phyloP scores from a whole-genome alignment of 352 stramenopile species.

The Phytophthora lateralis region DNA sequence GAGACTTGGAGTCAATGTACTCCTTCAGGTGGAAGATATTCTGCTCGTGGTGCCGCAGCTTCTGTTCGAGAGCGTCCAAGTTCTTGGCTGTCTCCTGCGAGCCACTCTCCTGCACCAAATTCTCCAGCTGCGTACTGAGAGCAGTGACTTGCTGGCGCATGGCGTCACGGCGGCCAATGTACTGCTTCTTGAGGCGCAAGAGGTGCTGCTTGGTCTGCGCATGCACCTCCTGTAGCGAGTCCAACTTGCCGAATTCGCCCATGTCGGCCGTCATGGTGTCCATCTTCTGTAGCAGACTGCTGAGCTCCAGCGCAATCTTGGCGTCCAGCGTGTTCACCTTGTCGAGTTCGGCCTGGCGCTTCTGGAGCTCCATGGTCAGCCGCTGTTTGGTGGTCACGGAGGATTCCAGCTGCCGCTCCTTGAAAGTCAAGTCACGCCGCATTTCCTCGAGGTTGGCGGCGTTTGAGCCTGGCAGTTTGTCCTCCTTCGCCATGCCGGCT shows the following conservation, averaged over 20 bases:
- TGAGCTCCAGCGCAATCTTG: slow-evolving; percentile 87
- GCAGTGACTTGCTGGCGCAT: slow-evolving; percentile 87
- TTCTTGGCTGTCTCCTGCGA: slow-evolving; percentile 84
- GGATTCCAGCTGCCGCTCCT: slow-evolving; percentile 92
- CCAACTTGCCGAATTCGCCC: slow-evolving; percentile 88
- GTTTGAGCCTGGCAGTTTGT: slow-evolving; percentile 74
- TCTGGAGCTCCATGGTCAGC: slow-evolving; percentile 84
- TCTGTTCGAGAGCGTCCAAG: slow-evolving; percentile 87
- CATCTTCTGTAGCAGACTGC: slow-evolving; percentile 86
- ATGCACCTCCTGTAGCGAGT: slow-evolving; percentile 83
- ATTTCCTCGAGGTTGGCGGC: slow-evolving; percentile 85
- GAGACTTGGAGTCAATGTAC: slow-evolving; percentile 87
- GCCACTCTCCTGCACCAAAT: slow-evolving; percentile 70
- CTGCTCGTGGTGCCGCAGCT: slow-evolving; percentile 91
- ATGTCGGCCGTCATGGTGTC: slow-evolving; percentile 89
- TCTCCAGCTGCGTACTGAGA: slow-evolving; percentile 71
- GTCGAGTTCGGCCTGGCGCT: slow-evolving; percentile 87
- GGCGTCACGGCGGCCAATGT: slow-evolving; percentile 81
- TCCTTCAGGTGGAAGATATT: slow-evolving; percentile 93
- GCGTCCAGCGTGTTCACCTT: slow-evolving; percentile 92
- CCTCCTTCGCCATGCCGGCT: slow-evolving; percentile 60
- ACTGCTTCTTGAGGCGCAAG: slow-evolving; percentile 78
- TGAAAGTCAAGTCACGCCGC: slow-evolving; percentile 89
- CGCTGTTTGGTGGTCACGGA: slow-evolving; percentile 89
- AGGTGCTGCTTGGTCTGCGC: slow-evolving; percentile 81